phyloP scores from a whole-genome alignment of 225 moss, liverwort and hornwort genomes.

The Polytrichum formosum region DNA sequence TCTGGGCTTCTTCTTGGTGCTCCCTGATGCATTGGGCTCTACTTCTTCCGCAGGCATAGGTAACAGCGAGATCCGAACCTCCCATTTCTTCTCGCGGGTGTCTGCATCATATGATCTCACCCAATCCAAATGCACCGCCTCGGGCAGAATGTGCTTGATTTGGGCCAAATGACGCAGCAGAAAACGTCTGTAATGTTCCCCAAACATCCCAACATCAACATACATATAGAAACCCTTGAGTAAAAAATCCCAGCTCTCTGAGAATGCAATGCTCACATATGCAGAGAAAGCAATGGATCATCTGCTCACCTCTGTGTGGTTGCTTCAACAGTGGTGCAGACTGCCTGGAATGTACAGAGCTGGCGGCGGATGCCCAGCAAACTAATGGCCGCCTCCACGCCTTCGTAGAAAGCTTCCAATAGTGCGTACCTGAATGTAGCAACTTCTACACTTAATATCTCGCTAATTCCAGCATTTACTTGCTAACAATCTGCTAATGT shows the following conservation, averaged over 20 bases:
- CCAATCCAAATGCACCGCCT: conserved; percentile 70
- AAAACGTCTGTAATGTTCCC: conserved; percentile 62
- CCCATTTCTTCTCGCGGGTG: conserved; percentile 72
- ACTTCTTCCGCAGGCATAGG: conserved; percentile 43
- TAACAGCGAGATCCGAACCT: conserved; percentile 60
- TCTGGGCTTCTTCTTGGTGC: conserved; percentile 46
- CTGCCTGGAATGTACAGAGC: conserved; percentile 73
- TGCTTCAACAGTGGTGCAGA: conserved; percentile 85
- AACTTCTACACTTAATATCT: neutral
- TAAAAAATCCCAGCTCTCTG: neutral
- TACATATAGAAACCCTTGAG: neutral
- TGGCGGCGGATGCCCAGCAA: conserved; percentile 78
- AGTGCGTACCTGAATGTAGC: conserved; percentile 37
- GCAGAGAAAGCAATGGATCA: neutral
- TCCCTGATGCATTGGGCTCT: conserved; percentile 27
- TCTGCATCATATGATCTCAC: conserved; percentile 71
- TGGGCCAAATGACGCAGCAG: conserved; percentile 80
- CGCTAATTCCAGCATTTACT: neutral
- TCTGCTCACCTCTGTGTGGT: conserved; percentile 67
- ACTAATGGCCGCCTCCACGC: conserved; percentile 75
- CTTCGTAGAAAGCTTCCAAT: conserved; percentile 79
- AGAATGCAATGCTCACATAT: neutral
- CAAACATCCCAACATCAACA: neutral
- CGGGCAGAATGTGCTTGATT: conserved; percentile 75
- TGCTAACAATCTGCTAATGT: neutral